A percentile compares a stretch with the other conserved stretches of the same genome.
Evolutionary conservation across 2,329 filamentous ascomycete genomes (phyloP).

Genomic region (Microdochium trichocladiopsis): DNA sequence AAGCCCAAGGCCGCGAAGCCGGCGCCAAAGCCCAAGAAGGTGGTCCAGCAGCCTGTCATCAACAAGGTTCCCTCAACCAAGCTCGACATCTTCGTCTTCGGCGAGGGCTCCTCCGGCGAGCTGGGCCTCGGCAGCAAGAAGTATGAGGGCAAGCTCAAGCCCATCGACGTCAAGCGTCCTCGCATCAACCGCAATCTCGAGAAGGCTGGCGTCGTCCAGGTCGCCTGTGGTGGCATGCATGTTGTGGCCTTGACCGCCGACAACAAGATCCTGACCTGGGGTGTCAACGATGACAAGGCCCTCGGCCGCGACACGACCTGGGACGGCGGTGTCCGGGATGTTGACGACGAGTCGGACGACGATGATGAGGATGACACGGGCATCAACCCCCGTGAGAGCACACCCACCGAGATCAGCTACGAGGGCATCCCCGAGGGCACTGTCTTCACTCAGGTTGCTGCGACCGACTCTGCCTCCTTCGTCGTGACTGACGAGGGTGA

Average conservation of each 20-base stretch:
- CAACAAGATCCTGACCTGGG: slow-evolving; percentile 70
- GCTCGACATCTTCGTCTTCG: slow-evolving; percentile 47
- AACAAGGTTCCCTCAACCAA: slow-evolving; percentile 13
- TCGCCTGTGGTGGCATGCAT: slow-evolving; percentile 67
- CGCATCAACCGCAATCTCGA: slow-evolving; percentile 56
- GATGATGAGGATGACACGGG: slow-evolving; percentile 55
- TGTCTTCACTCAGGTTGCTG: slow-evolving; percentile 52
- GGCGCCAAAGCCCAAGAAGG: slow-evolving; percentile 1
- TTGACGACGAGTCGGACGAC: slow-evolving; percentile 38
- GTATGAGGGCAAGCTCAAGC: slow-evolving; percentile 29
- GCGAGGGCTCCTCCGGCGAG: slow-evolving; percentile 52
- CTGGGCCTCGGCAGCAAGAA: slow-evolving; percentile 60
- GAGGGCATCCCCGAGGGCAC: slow-evolving; percentile 54
- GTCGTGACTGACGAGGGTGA: slow-evolving; percentile 55
- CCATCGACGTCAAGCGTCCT: slow-evolving; percentile 62
- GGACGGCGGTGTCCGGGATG: slow-evolving; percentile 55
- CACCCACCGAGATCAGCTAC: slow-evolving; percentile 53
- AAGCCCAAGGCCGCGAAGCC: slow-evolving; percentile 1
- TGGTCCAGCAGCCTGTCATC: slow-evolving; percentile 3
- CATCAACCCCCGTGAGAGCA: slow-evolving; percentile 66
- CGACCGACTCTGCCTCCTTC: slow-evolving; percentile 57
- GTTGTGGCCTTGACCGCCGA: slow-evolving; percentile 61
- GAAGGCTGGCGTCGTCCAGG: slow-evolving; percentile 52
- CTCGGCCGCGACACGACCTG: slow-evolving; percentile 61
- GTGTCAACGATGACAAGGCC: slow-evolving; percentile 71